Conservation (phyloP, 345 rosid genomes). For the Eutrema japonicum region DNA sequence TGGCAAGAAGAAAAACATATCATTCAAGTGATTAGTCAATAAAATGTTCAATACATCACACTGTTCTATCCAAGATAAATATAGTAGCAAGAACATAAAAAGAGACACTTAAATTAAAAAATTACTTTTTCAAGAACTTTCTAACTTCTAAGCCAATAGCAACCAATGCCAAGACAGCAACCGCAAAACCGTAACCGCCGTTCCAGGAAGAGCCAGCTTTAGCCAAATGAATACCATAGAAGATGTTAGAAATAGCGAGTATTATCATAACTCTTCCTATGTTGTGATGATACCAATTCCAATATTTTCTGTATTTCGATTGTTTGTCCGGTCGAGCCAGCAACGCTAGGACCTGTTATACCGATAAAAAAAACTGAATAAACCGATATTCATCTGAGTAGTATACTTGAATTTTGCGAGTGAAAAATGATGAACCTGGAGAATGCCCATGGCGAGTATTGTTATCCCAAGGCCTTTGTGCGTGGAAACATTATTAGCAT, state of each 20-base stretch:
- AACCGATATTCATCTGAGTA: not conserved
- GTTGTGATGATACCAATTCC: slow-evolving; percentile 84
- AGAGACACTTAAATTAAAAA: not conserved
- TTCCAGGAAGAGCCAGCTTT: slow-evolving; percentile 61
- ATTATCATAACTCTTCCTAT: slow-evolving; percentile 63
- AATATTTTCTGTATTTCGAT: slow-evolving; percentile 63
- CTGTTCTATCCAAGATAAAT: slow-evolving; percentile 26
- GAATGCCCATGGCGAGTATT: slow-evolving; percentile 77
- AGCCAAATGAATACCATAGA: slow-evolving; percentile 83
- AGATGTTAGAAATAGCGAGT: slow-evolving; percentile 67
- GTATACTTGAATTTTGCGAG: not conserved
- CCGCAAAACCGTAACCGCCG: slow-evolving; percentile 59
- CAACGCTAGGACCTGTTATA: slow-evolving; percentile 58
- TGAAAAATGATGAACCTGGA: slow-evolving; percentile 55
- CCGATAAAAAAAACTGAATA: slow-evolving; percentile 4
- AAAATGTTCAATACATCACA: slow-evolving; percentile 36
- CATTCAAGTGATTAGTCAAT: slow-evolving; percentile 12
- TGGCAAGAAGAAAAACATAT: not conserved
- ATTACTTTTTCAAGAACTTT: slow-evolving; percentile 50
- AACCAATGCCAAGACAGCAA: slow-evolving; percentile 50
- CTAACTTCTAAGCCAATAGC: slow-evolving; percentile 51
- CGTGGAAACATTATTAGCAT: slow-evolving; percentile 48
- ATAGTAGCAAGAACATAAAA: not conserved
- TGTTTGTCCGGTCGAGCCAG: slow-evolving; percentile 64
- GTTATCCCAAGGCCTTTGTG: slow-evolving; percentile 72